These are phyloP conservation scores for Priceomyces haplophilus DNA, from an alignment of 805 yeast genomes.

Conservation along the genomic window DNA sequence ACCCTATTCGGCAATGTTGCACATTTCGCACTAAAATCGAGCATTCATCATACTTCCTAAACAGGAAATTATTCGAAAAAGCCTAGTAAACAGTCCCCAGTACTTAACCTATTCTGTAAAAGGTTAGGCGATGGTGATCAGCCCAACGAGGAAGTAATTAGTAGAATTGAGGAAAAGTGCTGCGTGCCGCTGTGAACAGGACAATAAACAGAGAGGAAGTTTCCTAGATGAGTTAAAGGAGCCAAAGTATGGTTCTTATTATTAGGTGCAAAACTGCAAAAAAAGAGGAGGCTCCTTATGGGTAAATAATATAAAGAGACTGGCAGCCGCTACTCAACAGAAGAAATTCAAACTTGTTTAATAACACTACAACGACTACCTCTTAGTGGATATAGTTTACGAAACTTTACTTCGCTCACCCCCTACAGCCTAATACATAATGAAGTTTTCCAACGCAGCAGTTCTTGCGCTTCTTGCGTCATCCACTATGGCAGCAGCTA, in stretches of 20 bases:
- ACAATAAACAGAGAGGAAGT: slow-evolving; percentile 1
- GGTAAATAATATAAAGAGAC: neutral
- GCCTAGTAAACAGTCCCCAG: neutral
- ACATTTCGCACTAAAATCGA: slow-evolving; percentile 4
- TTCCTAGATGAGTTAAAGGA: slow-evolving; percentile 8
- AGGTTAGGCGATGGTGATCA: neutral
- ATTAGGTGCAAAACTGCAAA: neutral
- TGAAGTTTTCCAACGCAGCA: slow-evolving; percentile 42
- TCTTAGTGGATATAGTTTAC: neutral
- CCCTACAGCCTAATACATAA: slow-evolving; percentile 11
- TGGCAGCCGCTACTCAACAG: neutral
- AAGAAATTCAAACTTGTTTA: neutral
- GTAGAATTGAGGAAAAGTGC: neutral
- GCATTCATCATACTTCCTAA: slow-evolving; percentile 18
- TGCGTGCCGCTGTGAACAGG: slow-evolving; percentile 1
- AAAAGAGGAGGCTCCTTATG: neutral
- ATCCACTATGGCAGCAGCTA: slow-evolving; percentile 34
- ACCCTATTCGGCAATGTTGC: neutral
- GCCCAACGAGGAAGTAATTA: neutral
- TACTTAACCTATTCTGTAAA: neutral
- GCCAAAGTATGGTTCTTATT: neutral
- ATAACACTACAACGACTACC: neutral
- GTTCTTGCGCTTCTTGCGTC: slow-evolving; percentile 40
- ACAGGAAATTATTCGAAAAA: slow-evolving; percentile 16
- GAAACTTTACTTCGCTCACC: neutral